Percentiles rank a stretch among this genome's conserved stretches.
These are phyloP conservation scores for Botrytis galanthina DNA, from an alignment of 2,329 filamentous ascomycete species.

Conservation along the genomic window DNA sequence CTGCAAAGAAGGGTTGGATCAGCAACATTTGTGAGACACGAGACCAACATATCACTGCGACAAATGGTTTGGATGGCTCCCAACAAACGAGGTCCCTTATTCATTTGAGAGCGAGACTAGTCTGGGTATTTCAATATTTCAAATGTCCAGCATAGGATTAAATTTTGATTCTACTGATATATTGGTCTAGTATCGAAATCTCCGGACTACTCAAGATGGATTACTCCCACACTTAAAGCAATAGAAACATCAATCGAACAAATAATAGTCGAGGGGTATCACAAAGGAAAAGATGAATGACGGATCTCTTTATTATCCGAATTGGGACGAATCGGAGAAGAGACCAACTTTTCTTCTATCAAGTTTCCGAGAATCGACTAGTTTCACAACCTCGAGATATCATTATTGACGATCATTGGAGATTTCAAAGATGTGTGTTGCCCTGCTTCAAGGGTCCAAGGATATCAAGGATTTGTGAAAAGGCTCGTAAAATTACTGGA, in stretches of 20 bases:
- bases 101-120: not conserved
- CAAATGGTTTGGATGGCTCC: not conserved
- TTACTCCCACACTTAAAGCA: not conserved
- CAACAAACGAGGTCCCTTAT: not conserved
- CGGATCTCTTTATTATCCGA: conserved; percentile 15
- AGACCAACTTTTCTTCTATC: not conserved
- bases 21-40: not conserved
- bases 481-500: conserved; percentile 2
- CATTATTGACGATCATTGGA: conserved; percentile 20
- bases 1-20: not conserved
- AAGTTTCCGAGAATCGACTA: conserved; percentile 5
- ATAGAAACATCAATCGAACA: not conserved
- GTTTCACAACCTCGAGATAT: conserved; percentile 18
- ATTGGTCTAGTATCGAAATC: not conserved
- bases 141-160: not conserved
- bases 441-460: conserved; percentile 19
- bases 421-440: conserved; percentile 2
- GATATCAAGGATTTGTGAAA: not conserved
- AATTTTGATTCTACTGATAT: not conserved
- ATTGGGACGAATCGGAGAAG: conserved; percentile 18
- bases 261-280: not conserved
- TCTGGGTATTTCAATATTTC: not conserved
- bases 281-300: not conserved
- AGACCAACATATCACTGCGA: not conserved
- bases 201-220: not conserved